A percentile compares a stretch with the other conserved stretches of the same genome.
Conservation (phyloP, 805 yeast genomes). For the Sugiyamaella lignohabitans region DNA sequence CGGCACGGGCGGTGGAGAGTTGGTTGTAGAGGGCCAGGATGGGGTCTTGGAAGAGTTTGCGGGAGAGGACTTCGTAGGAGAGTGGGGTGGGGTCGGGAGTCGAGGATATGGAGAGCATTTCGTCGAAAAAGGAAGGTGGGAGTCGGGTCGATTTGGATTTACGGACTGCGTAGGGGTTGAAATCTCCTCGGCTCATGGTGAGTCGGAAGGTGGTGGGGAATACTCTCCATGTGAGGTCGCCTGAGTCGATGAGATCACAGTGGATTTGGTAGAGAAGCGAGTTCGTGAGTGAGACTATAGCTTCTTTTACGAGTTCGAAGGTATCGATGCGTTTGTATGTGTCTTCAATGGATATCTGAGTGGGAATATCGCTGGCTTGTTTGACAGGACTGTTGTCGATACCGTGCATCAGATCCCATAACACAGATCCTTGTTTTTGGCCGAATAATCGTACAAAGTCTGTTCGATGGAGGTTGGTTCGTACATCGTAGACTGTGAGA, state of each 20-base stretch:
- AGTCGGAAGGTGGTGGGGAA: conserved; percentile 19
- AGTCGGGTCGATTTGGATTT: conserved; percentile 2
- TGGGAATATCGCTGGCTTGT: conserved; percentile 18
- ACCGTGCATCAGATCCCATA: conserved; percentile 20
- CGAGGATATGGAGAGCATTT: neutral
- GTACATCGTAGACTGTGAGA: conserved; percentile 2
- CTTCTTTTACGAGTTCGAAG: conserved; percentile 8
- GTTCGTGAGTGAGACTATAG: conserved; percentile 13
- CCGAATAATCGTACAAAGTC: conserved; percentile 1
- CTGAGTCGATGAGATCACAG: conserved; percentile 22
- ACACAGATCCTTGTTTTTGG: neutral
- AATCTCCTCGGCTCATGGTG: conserved; percentile 1
- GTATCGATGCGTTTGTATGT: conserved; percentile 15
- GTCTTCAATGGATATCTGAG: conserved; percentile 28
- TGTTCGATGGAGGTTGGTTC: neutral
- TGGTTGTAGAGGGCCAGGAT: conserved; percentile 1
- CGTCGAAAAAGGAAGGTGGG: neutral
- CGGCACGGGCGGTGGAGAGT: neutral
- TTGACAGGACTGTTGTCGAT: conserved; percentile 13
- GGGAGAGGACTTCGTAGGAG: neutral
- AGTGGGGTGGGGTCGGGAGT: neutral
- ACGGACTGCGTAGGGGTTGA: neutral
- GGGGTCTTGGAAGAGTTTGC: conserved; percentile 1
- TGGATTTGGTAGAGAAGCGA: conserved; percentile 22
- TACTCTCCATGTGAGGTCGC: conserved; percentile 19